A percentile compares a stretch with the other conserved stretches of the same genome.
Evolutionary conservation across 2,329 filamentous ascomycete species (phyloP).

Genomic region (Paecilomyces dactylethromorphus): DNA sequence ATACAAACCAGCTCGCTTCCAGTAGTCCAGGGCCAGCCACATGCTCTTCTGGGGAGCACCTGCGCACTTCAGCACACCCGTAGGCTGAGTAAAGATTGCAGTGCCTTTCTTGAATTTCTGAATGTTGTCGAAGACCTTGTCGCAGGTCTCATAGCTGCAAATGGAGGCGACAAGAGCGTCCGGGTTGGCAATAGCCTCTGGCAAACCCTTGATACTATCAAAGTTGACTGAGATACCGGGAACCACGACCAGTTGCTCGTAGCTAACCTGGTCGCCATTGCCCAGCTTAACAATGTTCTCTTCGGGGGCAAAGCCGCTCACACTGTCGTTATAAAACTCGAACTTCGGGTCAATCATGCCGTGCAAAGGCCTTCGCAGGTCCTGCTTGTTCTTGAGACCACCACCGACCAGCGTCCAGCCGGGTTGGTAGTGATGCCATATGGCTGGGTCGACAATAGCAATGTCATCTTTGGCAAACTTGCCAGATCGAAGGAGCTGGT

Average conservation of each 20-base stretch:
- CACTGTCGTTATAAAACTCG: conserved; percentile 51
- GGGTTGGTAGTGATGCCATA: conserved; percentile 62
- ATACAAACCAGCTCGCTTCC: conserved; percentile 50
- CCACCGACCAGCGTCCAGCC: conserved; percentile 65
- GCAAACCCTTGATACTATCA: conserved; percentile 48
- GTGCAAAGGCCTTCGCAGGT: conserved; percentile 47
- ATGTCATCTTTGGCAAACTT: conserved; percentile 55
- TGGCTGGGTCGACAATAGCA: conserved; percentile 57
- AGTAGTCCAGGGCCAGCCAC: conserved; percentile 57
- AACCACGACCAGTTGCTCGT: conserved; percentile 59
- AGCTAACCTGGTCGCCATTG: conserved; percentile 51
- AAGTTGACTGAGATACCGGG: conserved; percentile 52
- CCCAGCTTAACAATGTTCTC: conserved; percentile 51
- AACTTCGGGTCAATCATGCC: conserved; percentile 54
- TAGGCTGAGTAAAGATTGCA: conserved; percentile 56
- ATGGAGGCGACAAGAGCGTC: conserved; percentile 49
- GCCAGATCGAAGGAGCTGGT: conserved; percentile 58
- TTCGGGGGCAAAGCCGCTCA: conserved; percentile 48
- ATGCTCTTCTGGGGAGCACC: conserved; percentile 57
- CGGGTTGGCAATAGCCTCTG: conserved; percentile 48
- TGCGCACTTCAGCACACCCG: conserved; percentile 54
- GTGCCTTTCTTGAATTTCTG: conserved; percentile 43
- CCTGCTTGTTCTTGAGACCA: conserved; percentile 57
- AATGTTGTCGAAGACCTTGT: conserved; percentile 48
- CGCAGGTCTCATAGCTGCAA: conserved; percentile 51